These are phyloP conservation scores for Hevea brasiliensis DNA, from an alignment of 345 rosid genomes.

Conservation along the genomic window DNA sequence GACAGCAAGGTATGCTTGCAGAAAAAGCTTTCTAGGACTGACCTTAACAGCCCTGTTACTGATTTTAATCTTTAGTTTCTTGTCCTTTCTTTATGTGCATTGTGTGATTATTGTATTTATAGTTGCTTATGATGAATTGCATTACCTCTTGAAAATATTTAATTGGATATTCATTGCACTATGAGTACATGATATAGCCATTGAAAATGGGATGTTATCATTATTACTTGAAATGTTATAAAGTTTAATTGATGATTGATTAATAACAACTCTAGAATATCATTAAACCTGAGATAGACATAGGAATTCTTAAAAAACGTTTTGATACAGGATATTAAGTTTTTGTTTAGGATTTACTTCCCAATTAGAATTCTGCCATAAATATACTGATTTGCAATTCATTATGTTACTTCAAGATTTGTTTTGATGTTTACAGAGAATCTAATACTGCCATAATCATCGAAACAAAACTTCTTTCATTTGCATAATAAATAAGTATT, in stretches of 20 bases:
- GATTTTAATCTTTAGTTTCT: neutral
- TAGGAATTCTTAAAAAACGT: neutral
- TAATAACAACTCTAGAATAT: neutral
- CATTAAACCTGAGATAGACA: neutral
- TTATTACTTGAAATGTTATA: neutral
- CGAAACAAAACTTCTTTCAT: neutral
- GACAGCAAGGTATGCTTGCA: slow-evolving; percentile 56
- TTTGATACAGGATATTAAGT: neutral
- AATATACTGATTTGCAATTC: neutral
- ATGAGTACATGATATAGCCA: neutral
- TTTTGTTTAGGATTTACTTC: neutral
- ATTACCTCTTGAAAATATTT: neutral
- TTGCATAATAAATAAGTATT: neutral
- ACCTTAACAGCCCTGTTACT: slow-evolving; percentile 2
- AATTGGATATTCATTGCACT: neutral
- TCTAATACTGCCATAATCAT: neutral
- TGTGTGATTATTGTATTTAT: neutral
- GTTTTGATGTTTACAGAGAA: neutral
- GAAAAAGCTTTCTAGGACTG: slow-evolving; percentile 9
- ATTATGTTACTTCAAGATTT: neutral
- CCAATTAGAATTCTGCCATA: neutral
- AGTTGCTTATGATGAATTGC: neutral
- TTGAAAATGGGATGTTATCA: neutral
- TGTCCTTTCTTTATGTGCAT: neutral
- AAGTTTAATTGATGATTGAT: neutral